phyloP scores from a whole-genome alignment of 345 rosid species.

The Melaleuca alternifolia region DNA sequence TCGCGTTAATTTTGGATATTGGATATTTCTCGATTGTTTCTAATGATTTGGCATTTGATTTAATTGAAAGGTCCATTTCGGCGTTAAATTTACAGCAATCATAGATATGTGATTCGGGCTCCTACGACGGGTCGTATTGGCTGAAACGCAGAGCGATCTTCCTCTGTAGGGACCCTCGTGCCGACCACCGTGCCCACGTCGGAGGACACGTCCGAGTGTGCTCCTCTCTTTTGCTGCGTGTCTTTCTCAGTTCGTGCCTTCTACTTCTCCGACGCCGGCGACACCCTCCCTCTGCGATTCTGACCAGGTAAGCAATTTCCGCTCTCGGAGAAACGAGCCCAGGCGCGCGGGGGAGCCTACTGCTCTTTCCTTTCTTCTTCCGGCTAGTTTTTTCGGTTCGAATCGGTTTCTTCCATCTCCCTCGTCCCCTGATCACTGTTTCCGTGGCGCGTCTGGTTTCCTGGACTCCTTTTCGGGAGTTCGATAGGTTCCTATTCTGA shows the following conservation, averaged over 20 bases:
- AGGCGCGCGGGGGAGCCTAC: neutral
- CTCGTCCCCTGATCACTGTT: neutral
- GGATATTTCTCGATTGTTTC: too few relatives aligned
- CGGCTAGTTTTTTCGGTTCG: neutral
- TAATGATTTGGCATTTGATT: too few relatives aligned
- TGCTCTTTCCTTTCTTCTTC: neutral
- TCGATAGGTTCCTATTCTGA: neutral
- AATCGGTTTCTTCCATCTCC: neutral
- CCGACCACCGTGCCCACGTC: neutral
- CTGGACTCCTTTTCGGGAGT: neutral
- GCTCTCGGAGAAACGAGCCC: neutral
- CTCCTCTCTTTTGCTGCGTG: neutral
- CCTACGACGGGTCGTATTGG: too few relatives aligned
- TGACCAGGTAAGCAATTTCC: neutral
- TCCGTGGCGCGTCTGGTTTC: too few relatives aligned
- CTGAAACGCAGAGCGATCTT: neutral
- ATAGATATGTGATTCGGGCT: too few relatives aligned
- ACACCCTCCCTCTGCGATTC: neutral
- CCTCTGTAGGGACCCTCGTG: neutral
- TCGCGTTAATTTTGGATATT: too few relatives aligned
- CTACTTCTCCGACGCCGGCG: neutral
- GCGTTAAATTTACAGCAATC: too few relatives aligned
- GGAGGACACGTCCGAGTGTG: accelerated
- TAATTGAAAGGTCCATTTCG: too few relatives aligned
- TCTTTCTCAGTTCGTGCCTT: neutral